Conservation (phyloP, 2,329 filamentous ascomycete species). For the Teratosphaeriaceae sp. region DNA sequence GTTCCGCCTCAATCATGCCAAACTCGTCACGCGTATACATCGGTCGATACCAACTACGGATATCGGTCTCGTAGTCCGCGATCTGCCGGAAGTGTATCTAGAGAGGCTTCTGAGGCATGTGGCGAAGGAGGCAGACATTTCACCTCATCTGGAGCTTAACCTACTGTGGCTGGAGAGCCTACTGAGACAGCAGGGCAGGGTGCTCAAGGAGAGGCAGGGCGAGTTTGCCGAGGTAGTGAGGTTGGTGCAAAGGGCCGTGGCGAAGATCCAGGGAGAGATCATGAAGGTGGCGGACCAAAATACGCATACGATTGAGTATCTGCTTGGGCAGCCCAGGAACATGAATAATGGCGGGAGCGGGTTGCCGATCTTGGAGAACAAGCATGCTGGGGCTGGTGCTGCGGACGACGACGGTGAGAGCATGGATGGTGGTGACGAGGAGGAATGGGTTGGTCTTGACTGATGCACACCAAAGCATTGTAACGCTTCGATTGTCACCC, state of each 20-base stretch:
- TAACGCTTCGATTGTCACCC: too few species aligned
- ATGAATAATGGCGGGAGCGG: conserved; percentile 1
- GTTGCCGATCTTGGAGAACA: conserved; percentile 17
- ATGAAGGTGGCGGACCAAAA: conserved; percentile 81
- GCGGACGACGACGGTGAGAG: conserved; percentile 25
- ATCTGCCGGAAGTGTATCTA: conserved; percentile 80
- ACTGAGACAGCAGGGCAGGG: conserved; percentile 75
- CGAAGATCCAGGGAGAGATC: conserved; percentile 74
- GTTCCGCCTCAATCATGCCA: conserved; percentile 85
- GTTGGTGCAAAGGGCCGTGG: conserved; percentile 72
- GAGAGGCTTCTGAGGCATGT: conserved; percentile 80
- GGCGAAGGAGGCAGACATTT: conserved; percentile 78
- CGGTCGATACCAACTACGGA: conserved; percentile 70
- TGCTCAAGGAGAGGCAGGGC: conserved; percentile 72
- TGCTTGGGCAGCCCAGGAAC: conserved; percentile 42
- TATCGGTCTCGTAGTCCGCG: conserved; percentile 69
- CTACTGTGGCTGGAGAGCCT: conserved; percentile 82
- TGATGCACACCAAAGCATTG: too few species aligned
- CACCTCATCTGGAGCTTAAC: conserved; percentile 91
- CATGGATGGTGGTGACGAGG: conserved; percentile 28
- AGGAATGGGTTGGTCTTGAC: conserved; percentile 26
- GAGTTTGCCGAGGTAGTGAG: conserved; percentile 80
- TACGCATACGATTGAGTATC: conserved; percentile 79
- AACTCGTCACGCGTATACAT: conserved; percentile 78
- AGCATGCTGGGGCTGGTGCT: conserved; percentile 25